phyloP scores from a whole-genome alignment of 371 early-diverging fungal genomes.

The Coemansia linderi region DNA sequence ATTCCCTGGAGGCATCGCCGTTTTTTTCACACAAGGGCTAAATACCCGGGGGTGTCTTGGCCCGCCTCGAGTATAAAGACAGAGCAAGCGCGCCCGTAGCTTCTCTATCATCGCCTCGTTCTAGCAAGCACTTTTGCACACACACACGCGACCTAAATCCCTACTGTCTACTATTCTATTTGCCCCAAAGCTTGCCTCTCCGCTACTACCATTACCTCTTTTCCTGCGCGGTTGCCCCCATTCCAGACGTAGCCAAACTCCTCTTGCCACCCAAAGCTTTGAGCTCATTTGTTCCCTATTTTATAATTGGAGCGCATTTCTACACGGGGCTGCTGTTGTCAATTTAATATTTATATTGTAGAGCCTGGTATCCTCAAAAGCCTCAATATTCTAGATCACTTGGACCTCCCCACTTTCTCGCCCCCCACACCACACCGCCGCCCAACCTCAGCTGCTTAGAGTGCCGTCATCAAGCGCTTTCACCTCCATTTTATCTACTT shows the following conservation, averaged over 20 bases:
- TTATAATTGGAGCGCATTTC: not conserved
- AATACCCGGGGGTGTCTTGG: conserved; percentile 12
- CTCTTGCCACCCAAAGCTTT: not conserved
- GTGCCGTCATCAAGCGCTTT: not conserved
- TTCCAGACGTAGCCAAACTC: not conserved
- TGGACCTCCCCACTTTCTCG: not conserved
- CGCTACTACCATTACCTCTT: conserved; percentile 6
- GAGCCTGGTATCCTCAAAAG: conserved; percentile 3
- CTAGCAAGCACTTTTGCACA: not conserved
- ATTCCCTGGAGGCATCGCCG: conserved; percentile 1
- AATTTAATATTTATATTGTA: not conserved
- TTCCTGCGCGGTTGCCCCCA: conserved; percentile 6
- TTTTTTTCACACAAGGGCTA: not conserved
- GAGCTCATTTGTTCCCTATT: conserved; percentile 2
- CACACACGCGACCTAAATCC: conserved; percentile 4
- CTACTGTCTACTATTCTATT: not conserved
- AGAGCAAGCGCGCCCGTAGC: not conserved
- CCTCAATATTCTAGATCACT: not conserved
- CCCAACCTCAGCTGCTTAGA: not conserved
- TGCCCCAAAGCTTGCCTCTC: conserved; percentile 9
- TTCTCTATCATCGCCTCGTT: not conserved
- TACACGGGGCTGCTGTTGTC: conserved; percentile 9
- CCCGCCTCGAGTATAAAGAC: conserved; percentile 7
- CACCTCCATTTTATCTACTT: not conserved
- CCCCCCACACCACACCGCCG: not conserved